Evolutionary conservation across 768 basidiomycete species (phyloP), one percentile per base, ranked within the genome.

Genomic region (Leucosporidium scottii): DNA sequence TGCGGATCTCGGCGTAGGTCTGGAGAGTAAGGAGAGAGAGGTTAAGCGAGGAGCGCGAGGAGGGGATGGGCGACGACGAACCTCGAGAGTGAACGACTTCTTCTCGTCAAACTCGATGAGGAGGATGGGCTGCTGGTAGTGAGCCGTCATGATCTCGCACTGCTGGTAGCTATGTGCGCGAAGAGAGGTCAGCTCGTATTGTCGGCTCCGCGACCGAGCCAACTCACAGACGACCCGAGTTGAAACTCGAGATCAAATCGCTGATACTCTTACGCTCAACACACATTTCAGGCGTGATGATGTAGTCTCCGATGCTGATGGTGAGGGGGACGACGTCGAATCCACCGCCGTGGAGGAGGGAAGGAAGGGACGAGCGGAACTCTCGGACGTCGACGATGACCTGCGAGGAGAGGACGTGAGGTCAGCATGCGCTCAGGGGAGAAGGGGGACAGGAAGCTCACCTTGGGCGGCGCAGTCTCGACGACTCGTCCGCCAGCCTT

Each of bases 71-170:
- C 1, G 25, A 21, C 25, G 20, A 76, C 82, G 62, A 67, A 90
- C 93, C 79, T 93, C 89, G 17, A 98, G 82, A 0, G 89, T 88
- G 78, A 97, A 96, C 0, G 91, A 86, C 74, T 94, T 97, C 78
- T 96, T 89, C 79, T 98, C 92, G 76, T 98, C 94, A 70, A 98
- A 98, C 76, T 99, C 93, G 74, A 98, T 96, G 15, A 98, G 81
- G 21, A 99, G 81, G 61, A 99, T 82, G 0, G 94, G 93, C 25
- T 88, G 86, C 78, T 92, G 96, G 81, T 99, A 98, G 77, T 97
- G 89, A 21, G 87, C 87, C 0, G 90, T 92, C 94, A 99, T 97
- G 27, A 91, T 77, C 78, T 98, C 94, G 80, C 94, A 98, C 76
- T 99, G 96, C 0, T 92, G 90, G 77, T 94, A 96, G 67, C 94